These are phyloP conservation scores for Cytospora schulzeri DNA, from an alignment of 2,329 filamentous ascomycete species.

Conservation along the genomic window DNA sequence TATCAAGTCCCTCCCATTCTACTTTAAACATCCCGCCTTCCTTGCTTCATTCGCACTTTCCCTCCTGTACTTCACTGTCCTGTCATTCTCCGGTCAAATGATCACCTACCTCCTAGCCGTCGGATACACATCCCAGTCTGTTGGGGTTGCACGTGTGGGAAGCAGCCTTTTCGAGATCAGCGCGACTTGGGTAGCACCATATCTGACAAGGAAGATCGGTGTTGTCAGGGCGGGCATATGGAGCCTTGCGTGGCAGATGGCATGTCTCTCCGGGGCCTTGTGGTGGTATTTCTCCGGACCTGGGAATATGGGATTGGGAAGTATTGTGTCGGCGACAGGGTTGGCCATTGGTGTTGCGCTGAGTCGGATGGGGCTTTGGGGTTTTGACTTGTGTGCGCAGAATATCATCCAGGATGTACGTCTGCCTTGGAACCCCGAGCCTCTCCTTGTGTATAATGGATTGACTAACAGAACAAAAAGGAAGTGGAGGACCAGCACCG, in stretches of 20 bases:
- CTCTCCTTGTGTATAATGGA: not conserved
- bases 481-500: conserved; percentile 57
- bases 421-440: conserved; percentile 37
- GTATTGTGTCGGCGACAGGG: conserved; percentile 45
- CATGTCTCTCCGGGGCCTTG: conserved; percentile 51
- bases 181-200: conserved; percentile 63
- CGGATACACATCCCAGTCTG: conserved; percentile 52
- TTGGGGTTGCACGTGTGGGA: conserved; percentile 55
- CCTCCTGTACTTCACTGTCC: conserved; percentile 63
- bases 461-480: conserved; percentile 36
- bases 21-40: conserved; percentile 57
- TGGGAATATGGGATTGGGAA: conserved; percentile 28
- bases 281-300: conserved; percentile 43
- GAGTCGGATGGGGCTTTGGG: conserved; percentile 63
- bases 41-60: conserved; percentile 62
- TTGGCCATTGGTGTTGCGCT: conserved; percentile 55
- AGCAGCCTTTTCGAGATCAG: conserved; percentile 59
- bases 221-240: conserved; percentile 69
- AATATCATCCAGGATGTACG: conserved; percentile 62
- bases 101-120: conserved; percentile 62
- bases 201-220: conserved; percentile 57
- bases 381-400: conserved; percentile 63
- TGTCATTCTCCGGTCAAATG: conserved; percentile 64
- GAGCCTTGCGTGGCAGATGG: conserved; percentile 70
- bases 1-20: conserved; percentile 41